Conservation (phyloP, 2,329 filamentous ascomycete species). For the Amauroascus niger region DNA sequence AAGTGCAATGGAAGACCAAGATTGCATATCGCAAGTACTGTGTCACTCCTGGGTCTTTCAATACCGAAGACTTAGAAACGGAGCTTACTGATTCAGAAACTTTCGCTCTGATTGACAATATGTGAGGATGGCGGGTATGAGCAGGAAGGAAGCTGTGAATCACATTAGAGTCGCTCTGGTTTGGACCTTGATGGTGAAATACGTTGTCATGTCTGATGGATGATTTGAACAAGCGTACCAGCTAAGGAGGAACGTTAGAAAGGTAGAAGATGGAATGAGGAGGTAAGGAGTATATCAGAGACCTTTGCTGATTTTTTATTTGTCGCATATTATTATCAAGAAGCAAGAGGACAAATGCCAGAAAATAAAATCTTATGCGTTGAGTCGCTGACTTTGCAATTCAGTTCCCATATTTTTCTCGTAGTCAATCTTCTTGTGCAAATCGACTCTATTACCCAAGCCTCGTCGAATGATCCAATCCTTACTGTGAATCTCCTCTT, state of each 20-base stretch:
- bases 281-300: not conserved
- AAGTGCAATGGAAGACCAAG: not conserved
- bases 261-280: no score
- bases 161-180: no score
- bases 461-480: conserved; percentile 37
- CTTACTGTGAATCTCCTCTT: conserved; percentile 33
- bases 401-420: conserved; percentile 30
- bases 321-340: not conserved
- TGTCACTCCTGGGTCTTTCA: not conserved
- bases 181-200: no score
- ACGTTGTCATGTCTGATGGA: no score
- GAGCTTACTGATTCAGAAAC: not conserved
- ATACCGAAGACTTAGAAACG: not conserved
- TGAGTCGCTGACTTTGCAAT: conserved; percentile 27
- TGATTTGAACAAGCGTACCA: no score
- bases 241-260: no score
- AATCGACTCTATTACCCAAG: conserved; percentile 27
- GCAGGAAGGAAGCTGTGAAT: no score
- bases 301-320: not conserved
- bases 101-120: not conserved
- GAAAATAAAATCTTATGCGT: conserved; percentile 16
- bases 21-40: not conserved
- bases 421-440: conserved; percentile 25
- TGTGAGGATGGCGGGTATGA: not conserved
- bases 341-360: not conserved